phyloP scores from a whole-genome alignment of 1,284 basidiomycete genomes.

The Tylopilus sp. region DNA sequence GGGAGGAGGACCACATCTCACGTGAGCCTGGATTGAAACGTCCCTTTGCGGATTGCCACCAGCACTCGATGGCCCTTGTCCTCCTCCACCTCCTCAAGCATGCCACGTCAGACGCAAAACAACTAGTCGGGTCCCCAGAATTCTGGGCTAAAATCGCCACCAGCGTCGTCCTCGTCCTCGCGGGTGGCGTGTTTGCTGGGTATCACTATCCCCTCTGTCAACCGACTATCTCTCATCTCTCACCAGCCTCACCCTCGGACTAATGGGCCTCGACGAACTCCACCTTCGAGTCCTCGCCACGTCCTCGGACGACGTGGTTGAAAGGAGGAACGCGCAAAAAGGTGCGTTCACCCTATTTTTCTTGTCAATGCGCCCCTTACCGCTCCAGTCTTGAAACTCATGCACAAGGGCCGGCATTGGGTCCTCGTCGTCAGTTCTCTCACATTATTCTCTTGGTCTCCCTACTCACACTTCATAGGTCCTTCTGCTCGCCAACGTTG shows the following conservation, averaged over 20 bases:
- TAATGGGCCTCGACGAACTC: constrained; percentile 94
- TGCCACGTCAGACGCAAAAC: constrained; percentile 1
- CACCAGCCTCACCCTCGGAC: constrained; percentile 73
- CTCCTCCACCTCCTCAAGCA: background rate
- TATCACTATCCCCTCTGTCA: constrained; percentile 22
- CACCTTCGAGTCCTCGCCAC: constrained; percentile 84
- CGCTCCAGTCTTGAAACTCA: constrained; percentile 63
- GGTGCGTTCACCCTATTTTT: constrained; percentile 38
- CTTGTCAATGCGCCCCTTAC: background rate
- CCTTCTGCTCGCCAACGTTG: constrained; percentile 80
- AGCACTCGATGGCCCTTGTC: background rate
- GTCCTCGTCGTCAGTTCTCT: constrained; percentile 74
- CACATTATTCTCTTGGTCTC: background rate
- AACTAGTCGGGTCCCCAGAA: constrained; percentile 41
- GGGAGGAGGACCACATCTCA: no score
- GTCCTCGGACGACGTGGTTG: constrained; percentile 69
- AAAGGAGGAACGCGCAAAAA: constrained; percentile 69
- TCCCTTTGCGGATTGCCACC: background rate
- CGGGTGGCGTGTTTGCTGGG: constrained; percentile 87
- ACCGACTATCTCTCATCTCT: background rate
- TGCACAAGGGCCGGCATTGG: constrained; percentile 87
- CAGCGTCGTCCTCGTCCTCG: constrained; percentile 64
- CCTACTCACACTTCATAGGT: constrained; percentile 44
- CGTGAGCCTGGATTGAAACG: background rate
- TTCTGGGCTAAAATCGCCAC: constrained; percentile 71